Evolutionary conservation across 176 grass and related monocot species (phyloP), one percentile per base, ranked within the genome.

Genomic region (Miscanthus lutarioriparius): DNA sequence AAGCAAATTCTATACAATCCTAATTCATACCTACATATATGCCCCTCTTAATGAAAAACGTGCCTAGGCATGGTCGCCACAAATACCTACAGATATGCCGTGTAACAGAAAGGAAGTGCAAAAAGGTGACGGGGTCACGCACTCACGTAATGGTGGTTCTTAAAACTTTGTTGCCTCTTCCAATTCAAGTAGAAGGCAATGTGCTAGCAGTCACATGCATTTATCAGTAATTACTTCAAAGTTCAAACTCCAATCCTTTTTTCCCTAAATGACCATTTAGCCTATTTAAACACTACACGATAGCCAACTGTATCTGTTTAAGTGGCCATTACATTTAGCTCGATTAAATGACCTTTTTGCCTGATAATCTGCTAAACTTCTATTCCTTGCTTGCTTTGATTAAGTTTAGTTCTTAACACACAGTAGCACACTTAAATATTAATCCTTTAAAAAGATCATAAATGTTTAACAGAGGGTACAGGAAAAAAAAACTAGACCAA

Each of bases 371-470:
- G 54, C 22, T 59, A 23, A 7, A 54, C 40, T 48, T 51, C 2
- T 26, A 54, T 28, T 14, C 41, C 68, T 32, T 22, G 38, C 30
- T 77, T 73, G 6, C 41, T 71, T 72, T 64, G 15, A 41, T 70
- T 89, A 81, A 6, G 67, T 82, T 76, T 44, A 72, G 15, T 74
- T 85, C 43, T 78, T 47, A 81, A 26, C 78, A 66, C 51, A 62
- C 35, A 54, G 35, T n/a, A n/a, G n/a, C n/a, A n/a, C n/a, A n/a
- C n/a, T 32, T 44, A 62, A 40, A 75, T 4, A 36, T 53, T 44
- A 58, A 51, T 77, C 23, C 4, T 81, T 77, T 77, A 0, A 53
- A 64, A 64, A 48, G 70, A 41, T 39, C 22, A 74, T 74, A 43
- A 7, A 33, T 72, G 53, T 39, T 39, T 70, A 80, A 76, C 39